Percentiles rank a stretch among this genome's conserved stretches.
Evolutionary conservation across 257 asterid species (phyloP).

Genomic region (Solanum tarijense): DNA sequence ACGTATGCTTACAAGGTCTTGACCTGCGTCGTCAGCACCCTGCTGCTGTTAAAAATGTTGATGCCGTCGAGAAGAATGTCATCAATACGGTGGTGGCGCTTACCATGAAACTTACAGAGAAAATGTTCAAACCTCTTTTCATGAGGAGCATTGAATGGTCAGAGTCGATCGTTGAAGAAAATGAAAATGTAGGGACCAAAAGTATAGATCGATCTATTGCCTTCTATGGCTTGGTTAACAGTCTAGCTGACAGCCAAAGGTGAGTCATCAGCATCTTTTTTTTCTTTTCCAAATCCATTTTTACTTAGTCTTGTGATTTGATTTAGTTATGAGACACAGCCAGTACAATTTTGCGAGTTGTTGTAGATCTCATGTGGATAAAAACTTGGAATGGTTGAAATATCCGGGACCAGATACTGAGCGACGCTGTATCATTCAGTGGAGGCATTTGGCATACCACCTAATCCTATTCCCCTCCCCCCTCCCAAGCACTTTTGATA

Average conservation of each 20-base stretch:
- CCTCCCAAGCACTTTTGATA: not conserved
- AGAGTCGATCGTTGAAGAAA: conserved; percentile 36
- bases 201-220: conserved; percentile 54
- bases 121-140: conserved; percentile 77
- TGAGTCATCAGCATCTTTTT: conserved; percentile 16
- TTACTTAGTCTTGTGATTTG: not conserved
- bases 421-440: not conserved
- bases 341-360: not conserved
- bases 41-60: conserved; percentile 38
- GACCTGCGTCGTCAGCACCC: conserved; percentile 72
- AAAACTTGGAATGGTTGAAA: not conserved
- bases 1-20: conserved; percentile 78
- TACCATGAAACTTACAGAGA: conserved; percentile 79
- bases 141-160: conserved; percentile 89
- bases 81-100: conserved; percentile 48
- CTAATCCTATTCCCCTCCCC: not conserved
- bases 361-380: not conserved
- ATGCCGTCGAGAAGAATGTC: conserved; percentile 63
- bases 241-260: conserved; percentile 79
- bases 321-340: not conserved
- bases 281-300: not conserved
- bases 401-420: not conserved
- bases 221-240: conserved; percentile 70
- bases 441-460: not conserved
- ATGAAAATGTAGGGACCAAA: conserved; percentile 21